These are phyloP conservation scores for Aspergillus tanneri DNA, from an alignment of 2,329 filamentous ascomycete species.

Conservation along the genomic window DNA sequence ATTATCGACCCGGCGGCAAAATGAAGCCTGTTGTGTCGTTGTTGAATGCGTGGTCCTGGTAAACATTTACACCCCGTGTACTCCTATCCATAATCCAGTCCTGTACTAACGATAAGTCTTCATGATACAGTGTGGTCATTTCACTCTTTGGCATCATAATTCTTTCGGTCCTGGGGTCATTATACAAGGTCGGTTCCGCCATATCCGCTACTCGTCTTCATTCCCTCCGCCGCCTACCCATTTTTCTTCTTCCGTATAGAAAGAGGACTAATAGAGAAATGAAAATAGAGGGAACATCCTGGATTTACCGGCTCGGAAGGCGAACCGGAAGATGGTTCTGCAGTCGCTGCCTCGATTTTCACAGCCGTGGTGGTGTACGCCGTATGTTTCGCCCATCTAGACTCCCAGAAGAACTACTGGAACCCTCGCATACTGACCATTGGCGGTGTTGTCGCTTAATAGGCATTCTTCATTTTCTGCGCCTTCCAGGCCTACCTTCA, in stretches of 20 bases:
- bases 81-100: background rate
- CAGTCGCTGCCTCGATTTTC: conserved; percentile 82
- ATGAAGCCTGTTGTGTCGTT: conserved; percentile 96
- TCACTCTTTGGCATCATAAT: conserved; percentile 66
- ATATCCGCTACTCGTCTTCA: conserved; percentile 1
- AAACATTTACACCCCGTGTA: conserved; percentile 35
- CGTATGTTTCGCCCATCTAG: conserved; percentile 56
- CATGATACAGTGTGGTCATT: conserved; percentile 63
- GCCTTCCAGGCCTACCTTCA: conserved; percentile 85
- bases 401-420: background rate
- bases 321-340: conserved; percentile 68
- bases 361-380: conserved; percentile 83
- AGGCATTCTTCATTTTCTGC: conserved; percentile 92
- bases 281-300: conserved; percentile 66
- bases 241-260: background rate
- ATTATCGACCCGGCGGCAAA: conserved; percentile 38
- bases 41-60: conserved; percentile 95
- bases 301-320: conserved; percentile 75
- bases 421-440: conserved; percentile 16
- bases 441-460: conserved; percentile 1
- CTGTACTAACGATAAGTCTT: conserved; percentile 6
- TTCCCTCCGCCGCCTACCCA: conserved; percentile 5
- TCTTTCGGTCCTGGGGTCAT: conserved; percentile 63
- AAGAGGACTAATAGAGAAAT: conserved; percentile 1
- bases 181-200: conserved; percentile 64